Evolutionary conservation across 495 filamentous ascomycete species (phyloP).

Genomic region (Halenospora varia): DNA sequence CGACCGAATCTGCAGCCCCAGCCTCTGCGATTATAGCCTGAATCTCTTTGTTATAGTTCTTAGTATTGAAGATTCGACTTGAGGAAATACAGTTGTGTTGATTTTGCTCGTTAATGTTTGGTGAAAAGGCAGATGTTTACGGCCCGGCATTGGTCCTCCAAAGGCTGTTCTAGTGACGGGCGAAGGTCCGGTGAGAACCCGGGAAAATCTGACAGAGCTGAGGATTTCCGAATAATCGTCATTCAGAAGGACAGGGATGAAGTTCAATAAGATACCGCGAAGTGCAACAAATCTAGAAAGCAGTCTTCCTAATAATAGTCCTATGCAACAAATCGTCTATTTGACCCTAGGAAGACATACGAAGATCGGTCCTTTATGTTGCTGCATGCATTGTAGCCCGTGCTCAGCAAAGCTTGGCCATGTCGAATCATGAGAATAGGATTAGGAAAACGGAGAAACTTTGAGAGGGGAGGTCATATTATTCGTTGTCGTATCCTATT

Average conservation of each 20-base stretch:
- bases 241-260: neutral
- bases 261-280: constrained; percentile 2
- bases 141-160: neutral
- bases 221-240: neutral
- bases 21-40: neutral
- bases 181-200: neutral
- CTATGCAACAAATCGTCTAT: neutral
- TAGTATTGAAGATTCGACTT: neutral
- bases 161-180: neutral
- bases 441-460: neutral
- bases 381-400: constrained; percentile 1
- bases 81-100: neutral
- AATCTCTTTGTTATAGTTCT: constrained; percentile 1
- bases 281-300: constrained; percentile 14
- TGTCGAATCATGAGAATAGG: neutral
- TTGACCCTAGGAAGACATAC: neutral
- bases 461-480: constrained; percentile 28
- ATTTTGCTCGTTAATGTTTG: neutral
- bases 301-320: neutral
- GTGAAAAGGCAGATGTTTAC: neutral
- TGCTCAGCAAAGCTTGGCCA: neutral
- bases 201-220: neutral
- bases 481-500: constrained; percentile 30
- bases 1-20: constrained; percentile 7
- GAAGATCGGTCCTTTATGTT: neutral